phyloP scores from a whole-genome alignment of 768 basidiomycete genomes.

The Cyclocybe cylindracea region DNA sequence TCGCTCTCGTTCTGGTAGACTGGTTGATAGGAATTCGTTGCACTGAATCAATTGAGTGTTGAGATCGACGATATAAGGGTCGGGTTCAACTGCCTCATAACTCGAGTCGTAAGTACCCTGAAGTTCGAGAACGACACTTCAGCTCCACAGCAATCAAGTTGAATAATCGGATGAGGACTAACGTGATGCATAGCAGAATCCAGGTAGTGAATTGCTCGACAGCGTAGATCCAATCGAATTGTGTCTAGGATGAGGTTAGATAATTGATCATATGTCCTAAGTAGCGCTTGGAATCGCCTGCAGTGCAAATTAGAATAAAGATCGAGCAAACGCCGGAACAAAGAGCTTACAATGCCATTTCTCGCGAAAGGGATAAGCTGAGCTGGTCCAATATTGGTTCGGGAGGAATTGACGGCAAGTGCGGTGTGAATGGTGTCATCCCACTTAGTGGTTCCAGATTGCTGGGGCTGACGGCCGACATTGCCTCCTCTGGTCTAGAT shows the following conservation, averaged over 20 bases:
- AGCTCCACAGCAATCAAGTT: neutral
- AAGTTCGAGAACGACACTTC: slow-evolving; percentile 7
- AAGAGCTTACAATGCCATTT: slow-evolving; percentile 81
- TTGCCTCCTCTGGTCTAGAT: slow-evolving; percentile 53
- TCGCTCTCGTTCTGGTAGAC: slow-evolving; percentile 64
- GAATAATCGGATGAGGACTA: slow-evolving; percentile 21
- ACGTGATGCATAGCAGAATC: slow-evolving; percentile 79
- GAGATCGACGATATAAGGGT: slow-evolving; percentile 84
- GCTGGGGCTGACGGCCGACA: slow-evolving; percentile 52
- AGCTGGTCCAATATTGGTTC: slow-evolving; percentile 48
- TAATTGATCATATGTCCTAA: slow-evolving; percentile 89
- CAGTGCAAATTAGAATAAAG: neutral
- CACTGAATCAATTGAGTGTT: slow-evolving; percentile 77
- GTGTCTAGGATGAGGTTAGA: slow-evolving; percentile 86
- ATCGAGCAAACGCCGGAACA: neutral
- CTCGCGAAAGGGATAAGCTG: slow-evolving; percentile 75
- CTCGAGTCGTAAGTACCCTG: slow-evolving; percentile 87
- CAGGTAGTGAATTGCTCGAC: slow-evolving; percentile 79
- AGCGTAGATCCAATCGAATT: slow-evolving; percentile 85
- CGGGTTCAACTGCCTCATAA: slow-evolving; percentile 87
- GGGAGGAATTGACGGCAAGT: slow-evolving; percentile 42
- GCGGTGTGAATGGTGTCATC: slow-evolving; percentile 47
- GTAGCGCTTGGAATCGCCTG: slow-evolving; percentile 89
- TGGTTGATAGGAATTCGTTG: slow-evolving; percentile 66
- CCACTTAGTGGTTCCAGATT: slow-evolving; percentile 53